Evolutionary conservation across 164 flowering plant species (phyloP).

Genomic region (Tinospora cordifolia): DNA sequence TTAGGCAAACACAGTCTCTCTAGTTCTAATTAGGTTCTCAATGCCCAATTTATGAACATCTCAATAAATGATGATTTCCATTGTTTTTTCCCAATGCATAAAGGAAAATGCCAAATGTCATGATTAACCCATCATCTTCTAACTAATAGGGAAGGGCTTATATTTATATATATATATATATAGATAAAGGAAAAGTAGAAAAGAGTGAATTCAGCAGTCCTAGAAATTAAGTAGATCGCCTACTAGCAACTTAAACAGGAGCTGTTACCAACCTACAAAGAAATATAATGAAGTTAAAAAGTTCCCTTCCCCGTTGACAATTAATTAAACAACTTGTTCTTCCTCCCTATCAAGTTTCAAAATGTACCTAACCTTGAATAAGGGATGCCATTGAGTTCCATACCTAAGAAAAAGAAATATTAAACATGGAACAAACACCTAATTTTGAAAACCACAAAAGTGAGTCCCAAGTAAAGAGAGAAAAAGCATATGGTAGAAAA

Average conservation of each 20-base stretch:
- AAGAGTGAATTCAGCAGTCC: neutral
- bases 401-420: neutral
- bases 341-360: neutral
- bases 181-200: neutral
- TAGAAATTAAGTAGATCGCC: neutral
- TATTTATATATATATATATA: no score
- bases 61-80: neutral
- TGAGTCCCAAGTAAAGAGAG: neutral
- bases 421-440: neutral
- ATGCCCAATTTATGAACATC: neutral
- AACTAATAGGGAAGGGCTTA: no score
- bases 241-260: neutral
- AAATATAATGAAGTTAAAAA: no score
- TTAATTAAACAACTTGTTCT: no score
- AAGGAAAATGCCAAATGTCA: no score
- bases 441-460: neutral
- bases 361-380: neutral
- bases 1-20: neutral
- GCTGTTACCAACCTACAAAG: neutral
- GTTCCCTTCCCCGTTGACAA: no score
- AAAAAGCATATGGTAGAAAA: neutral
- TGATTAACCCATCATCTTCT: no score
- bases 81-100: no score
- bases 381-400: neutral
- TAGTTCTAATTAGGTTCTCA: neutral